phyloP scores from a whole-genome alignment of 192 early-diverging fungal genomes.

The Coemansia sp. region DNA sequence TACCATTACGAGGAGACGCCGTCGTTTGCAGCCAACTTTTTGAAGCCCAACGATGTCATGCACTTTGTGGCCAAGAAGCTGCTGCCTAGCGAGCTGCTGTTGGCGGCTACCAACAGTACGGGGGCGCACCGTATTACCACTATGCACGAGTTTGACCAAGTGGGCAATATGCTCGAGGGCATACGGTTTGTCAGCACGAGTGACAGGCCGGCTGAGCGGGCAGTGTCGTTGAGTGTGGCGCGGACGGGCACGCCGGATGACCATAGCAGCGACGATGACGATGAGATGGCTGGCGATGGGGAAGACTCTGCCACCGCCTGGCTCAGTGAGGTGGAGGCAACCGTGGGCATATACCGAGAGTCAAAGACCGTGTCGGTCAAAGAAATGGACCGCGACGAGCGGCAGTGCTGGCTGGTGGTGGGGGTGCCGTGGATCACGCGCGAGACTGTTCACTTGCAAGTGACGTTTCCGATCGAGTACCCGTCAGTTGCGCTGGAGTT shows the following conservation, averaged over 20 bases:
- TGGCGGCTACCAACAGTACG: slow-evolving; percentile 14
- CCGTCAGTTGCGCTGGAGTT: slow-evolving; percentile 20
- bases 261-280: slow-evolving; percentile 52
- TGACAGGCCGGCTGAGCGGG: neutral
- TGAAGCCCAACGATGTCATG: slow-evolving; percentile 47
- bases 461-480: slow-evolving; percentile 34
- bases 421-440: slow-evolving; percentile 45
- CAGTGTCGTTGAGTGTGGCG: neutral
- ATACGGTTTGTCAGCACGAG: slow-evolving; percentile 16
- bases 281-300: slow-evolving; percentile 8
- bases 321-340: slow-evolving; percentile 17
- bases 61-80: slow-evolving; percentile 26
- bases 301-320: slow-evolving; percentile 9
- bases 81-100: slow-evolving; percentile 32
- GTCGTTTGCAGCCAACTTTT: slow-evolving; percentile 51
- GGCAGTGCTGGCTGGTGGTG: slow-evolving; percentile 22
- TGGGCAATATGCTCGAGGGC: slow-evolving; percentile 22
- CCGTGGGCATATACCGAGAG: slow-evolving; percentile 19
- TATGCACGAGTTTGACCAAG: slow-evolving; percentile 26
- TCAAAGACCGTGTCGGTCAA: slow-evolving; percentile 17
- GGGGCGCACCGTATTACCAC: slow-evolving; percentile 17
- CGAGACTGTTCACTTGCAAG: slow-evolving; percentile 24
- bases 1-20: neutral
- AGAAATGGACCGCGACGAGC: slow-evolving; percentile 4
- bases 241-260: slow-evolving; percentile 36